Evolutionary conservation across 1,139 yeast genomes (phyloP).

Genomic region (Zygosaccharomyces sapae): DNA sequence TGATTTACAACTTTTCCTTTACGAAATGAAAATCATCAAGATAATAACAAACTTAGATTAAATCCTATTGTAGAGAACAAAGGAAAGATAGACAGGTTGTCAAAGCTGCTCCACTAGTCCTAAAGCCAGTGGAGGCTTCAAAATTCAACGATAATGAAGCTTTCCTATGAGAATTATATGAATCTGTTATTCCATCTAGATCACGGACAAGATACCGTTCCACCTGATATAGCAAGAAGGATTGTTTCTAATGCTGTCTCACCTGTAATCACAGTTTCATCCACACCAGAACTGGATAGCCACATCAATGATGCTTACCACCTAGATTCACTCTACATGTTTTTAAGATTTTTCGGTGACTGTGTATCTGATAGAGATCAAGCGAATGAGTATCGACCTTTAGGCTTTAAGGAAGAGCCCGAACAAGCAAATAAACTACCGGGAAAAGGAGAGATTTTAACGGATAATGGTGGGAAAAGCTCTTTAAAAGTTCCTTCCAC

Average conservation of each 20-base stretch:
- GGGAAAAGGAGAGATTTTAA: background rate
- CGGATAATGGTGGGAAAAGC: background rate
- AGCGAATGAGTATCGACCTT: conserved; percentile 22
- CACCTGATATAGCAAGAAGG: conserved; percentile 33
- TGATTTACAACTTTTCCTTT: background rate
- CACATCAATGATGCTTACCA: conserved; percentile 28
- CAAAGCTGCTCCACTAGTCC: background rate
- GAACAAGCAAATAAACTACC: background rate
- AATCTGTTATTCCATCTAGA: conserved; percentile 31
- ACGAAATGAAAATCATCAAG: background rate
- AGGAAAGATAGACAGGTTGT: background rate
- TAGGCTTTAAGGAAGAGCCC: background rate
- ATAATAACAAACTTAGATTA: background rate
- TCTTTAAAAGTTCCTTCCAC: conserved; percentile 4
- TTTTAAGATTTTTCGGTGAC: conserved; percentile 34
- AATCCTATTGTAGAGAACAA: background rate
- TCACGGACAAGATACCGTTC: conserved; percentile 27
- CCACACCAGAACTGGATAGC: conserved; percentile 29
- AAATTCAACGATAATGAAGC: conserved; percentile 6
- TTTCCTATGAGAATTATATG: conserved; percentile 36
- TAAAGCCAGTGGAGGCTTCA: conserved; percentile 1
- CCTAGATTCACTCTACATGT: conserved; percentile 33
- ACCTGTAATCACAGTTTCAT: conserved; percentile 35
- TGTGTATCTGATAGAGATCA: conserved; percentile 37
- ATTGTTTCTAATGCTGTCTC: conserved; percentile 35